Conservation (phyloP, 768 basidiomycete species). For the Sarcodon sp. region DNA sequence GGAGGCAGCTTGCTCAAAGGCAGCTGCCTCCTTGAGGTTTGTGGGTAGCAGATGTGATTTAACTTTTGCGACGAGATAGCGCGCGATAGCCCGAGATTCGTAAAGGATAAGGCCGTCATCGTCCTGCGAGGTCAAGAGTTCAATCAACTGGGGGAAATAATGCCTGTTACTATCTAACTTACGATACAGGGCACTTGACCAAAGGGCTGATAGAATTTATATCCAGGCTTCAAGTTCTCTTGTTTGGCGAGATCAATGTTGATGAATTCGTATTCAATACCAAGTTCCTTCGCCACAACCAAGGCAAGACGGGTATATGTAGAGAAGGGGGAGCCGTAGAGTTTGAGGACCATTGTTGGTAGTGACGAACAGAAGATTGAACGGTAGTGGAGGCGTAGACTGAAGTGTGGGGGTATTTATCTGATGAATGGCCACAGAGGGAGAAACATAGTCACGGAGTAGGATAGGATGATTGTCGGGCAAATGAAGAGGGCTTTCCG, state of each 20-base stretch:
- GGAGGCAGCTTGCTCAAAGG: constrained; percentile 24
- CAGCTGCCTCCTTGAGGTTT: constrained; percentile 20
- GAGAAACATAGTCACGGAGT: constrained; percentile 8
- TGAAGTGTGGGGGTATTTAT: too few relatives aligned
- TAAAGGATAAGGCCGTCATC: constrained; percentile 54
- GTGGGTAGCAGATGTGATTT: constrained; percentile 3
- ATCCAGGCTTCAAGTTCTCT: constrained; percentile 33
- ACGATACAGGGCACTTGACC: constrained; percentile 47
- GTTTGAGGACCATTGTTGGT: constrained; percentile 21
- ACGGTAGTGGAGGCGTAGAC: too few relatives aligned
- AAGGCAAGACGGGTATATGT: constrained; percentile 41
- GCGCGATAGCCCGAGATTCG: constrained; percentile 48
- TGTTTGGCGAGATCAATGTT: constrained; percentile 25
- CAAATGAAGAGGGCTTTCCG: too few relatives aligned
- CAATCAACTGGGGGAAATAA: too few relatives aligned
- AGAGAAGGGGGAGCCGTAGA: constrained; percentile 23
- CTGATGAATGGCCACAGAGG: background rate
- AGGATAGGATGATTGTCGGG: too few relatives aligned
- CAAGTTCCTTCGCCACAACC: constrained; percentile 37
- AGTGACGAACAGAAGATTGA: background rate
- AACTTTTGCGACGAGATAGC: constrained; percentile 43
- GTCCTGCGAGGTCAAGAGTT: constrained; percentile 9
- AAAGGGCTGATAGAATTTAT: constrained; percentile 43
- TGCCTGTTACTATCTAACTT: too few relatives aligned
- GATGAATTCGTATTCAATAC: constrained; percentile 40